Conservation (phyloP, 1,284 basidiomycete species). For the Tilletia setariae region DNA sequence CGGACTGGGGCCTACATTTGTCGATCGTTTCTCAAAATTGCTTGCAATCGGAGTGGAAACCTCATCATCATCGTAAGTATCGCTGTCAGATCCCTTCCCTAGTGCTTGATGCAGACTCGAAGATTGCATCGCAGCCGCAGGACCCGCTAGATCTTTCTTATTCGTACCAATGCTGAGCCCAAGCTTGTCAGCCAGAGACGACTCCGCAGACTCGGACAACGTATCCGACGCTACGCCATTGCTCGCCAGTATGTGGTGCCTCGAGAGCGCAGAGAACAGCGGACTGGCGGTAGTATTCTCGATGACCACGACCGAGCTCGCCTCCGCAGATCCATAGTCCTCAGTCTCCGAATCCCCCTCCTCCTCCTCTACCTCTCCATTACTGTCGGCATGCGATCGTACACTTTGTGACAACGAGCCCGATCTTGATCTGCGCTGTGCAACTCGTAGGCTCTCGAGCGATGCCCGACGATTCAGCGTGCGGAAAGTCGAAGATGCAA, state of each 20-base stretch:
- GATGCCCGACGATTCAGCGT: slow-evolving; percentile 10
- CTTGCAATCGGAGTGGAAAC: not conserved
- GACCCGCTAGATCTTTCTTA: not conserved
- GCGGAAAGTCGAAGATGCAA: slow-evolving; percentile 6
- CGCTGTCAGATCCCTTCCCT: too few species aligned
- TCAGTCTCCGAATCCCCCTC: not conserved
- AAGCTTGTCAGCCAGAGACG: not conserved
- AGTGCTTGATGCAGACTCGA: too few species aligned
- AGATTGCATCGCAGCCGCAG: not conserved
- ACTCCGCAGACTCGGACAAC: not conserved
- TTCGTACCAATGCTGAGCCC: too few species aligned
- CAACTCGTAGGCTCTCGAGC: not conserved
- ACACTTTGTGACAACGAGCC: too few species aligned
- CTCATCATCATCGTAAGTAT: not conserved
- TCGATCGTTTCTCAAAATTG: too few species aligned
- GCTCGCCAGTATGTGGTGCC: too few species aligned
- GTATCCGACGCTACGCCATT: not conserved
- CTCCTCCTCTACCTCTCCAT: not conserved
- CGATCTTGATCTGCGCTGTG: not conserved
- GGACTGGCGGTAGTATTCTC: not conserved
- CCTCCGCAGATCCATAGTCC: not conserved
- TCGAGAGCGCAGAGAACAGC: not conserved
- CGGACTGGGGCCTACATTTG: too few species aligned
- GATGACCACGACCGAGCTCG: not conserved
- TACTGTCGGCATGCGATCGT: too few species aligned